Conservation (phyloP, 306 rosid genomes). For the Vigna unguiculata region DNA sequence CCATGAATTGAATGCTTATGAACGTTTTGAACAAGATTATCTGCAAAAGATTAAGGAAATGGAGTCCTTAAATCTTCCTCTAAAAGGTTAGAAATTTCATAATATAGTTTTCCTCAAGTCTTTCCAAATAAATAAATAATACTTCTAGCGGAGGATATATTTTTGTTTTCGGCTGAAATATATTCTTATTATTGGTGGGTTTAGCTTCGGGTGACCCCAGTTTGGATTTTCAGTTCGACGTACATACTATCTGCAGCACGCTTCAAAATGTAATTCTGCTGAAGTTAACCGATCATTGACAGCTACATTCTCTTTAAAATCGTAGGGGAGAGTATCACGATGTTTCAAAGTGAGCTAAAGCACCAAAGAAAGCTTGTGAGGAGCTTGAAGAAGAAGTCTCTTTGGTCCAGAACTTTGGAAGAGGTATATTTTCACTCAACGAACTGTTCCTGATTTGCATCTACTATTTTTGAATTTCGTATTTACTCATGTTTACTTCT, state of each 20-base stretch:
- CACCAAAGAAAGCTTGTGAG: slow-evolving; percentile 85
- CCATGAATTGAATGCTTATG: slow-evolving; percentile 73
- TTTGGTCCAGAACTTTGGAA: slow-evolving; percentile 84
- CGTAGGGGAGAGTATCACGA: slow-evolving; percentile 81
- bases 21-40: slow-evolving; percentile 91
- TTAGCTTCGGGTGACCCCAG: slow-evolving; percentile 18
- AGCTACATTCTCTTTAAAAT: slow-evolving; percentile 45
- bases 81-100: slow-evolving; percentile 65
- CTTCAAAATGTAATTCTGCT: slow-evolving; percentile 27
- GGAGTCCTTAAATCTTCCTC: slow-evolving; percentile 74
- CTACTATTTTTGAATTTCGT: slow-evolving; percentile 33
- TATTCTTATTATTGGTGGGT: slow-evolving; percentile 15
- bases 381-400: slow-evolving; percentile 89
- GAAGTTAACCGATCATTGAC: slow-evolving; percentile 46
- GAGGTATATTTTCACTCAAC: slow-evolving; percentile 69
- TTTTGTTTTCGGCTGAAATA: not conserved
- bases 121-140: not conserved
- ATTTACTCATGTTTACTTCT: not conserved
- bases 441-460: slow-evolving; percentile 30
- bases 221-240: slow-evolving; percentile 31
- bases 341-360: slow-evolving; percentile 80
- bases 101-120: not conserved
- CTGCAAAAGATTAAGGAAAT: slow-evolving; percentile 73
- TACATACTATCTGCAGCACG: slow-evolving; percentile 26
- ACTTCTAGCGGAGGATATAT: not conserved